Conservation (phyloP, 768 basidiomycete species). For the Roridomyces roridus region DNA sequence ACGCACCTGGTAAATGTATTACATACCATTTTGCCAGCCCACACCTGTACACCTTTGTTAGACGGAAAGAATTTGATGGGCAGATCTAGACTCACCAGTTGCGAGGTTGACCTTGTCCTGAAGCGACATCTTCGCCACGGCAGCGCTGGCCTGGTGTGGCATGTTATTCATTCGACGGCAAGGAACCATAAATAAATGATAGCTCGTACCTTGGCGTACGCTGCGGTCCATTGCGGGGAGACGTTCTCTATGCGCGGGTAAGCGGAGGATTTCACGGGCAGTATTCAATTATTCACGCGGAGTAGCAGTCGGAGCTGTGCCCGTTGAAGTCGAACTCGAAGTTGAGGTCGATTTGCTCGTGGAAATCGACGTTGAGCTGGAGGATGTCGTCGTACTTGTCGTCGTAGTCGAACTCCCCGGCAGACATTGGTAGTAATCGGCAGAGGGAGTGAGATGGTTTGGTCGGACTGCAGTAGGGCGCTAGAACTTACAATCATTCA, state of each 20-base stretch:
- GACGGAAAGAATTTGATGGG: conserved; percentile 4
- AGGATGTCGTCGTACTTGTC: conserved; percentile 31
- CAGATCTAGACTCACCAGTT: conserved; percentile 45
- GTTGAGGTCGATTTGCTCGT: not conserved
- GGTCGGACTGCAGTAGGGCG: too few species aligned
- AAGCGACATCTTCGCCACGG: conserved; percentile 55
- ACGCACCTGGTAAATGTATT: not conserved
- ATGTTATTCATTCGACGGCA: not conserved
- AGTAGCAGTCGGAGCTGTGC: conserved; percentile 27
- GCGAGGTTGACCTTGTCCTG: conserved; percentile 64
- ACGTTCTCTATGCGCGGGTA: conserved; percentile 36
- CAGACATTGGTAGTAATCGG: conserved; percentile 59
- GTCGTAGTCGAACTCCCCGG: conserved; percentile 40
- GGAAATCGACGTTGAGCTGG: not conserved
- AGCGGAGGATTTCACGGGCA: not conserved
- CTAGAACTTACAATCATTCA: conserved; percentile 53
- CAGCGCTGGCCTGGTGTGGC: conserved; percentile 48
- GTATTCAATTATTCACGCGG: conserved; percentile 23
- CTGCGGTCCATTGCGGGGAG: conserved; percentile 59
- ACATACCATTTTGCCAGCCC: conserved; percentile 52
- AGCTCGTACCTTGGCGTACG: conserved; percentile 60
- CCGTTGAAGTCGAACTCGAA: not conserved
- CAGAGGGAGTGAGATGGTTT: not conserved
- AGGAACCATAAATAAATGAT: not conserved
- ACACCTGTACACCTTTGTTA: conserved; percentile 33